These are phyloP conservation scores for Sarocladium kiliense DNA, from an alignment of 2,329 filamentous ascomycete species.

Conservation along the genomic window DNA sequence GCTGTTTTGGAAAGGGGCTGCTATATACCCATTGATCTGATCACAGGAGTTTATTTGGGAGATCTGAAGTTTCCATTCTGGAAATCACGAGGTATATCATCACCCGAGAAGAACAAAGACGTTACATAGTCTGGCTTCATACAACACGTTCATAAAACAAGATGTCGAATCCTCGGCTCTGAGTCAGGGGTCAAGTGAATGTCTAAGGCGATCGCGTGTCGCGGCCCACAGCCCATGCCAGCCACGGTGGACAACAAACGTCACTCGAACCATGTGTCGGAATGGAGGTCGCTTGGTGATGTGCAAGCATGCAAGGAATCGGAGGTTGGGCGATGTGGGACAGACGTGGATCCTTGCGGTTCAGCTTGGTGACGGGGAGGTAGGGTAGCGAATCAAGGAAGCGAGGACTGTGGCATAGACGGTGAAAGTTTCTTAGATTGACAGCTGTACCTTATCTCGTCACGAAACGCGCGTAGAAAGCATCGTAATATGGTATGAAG, in stretches of 20 bases:
- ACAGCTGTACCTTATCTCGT: no score
- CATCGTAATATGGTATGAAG: no score
- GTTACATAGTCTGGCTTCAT: no score
- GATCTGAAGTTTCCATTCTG: no score
- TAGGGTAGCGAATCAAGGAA: neutral
- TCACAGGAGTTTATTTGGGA: neutral
- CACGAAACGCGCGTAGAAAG: no score
- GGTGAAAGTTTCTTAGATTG: no score
- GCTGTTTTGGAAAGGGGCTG: neutral
- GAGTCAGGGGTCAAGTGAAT: neutral
- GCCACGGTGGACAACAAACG: neutral
- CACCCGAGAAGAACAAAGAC: no score
- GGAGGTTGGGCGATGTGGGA: neutral
- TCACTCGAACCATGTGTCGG: neutral
- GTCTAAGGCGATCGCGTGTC: neutral
- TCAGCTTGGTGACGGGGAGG: neutral
- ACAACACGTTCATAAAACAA: no score
- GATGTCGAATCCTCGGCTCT: neutral
- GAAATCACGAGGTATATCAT: no score
- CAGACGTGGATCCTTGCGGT: neutral
- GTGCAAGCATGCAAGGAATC: neutral
- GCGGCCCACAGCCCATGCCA: neutral
- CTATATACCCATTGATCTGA: neutral
- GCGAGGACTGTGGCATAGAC: neutral
- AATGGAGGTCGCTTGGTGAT: neutral